Base-by-base conservation (phyloP, 192 early-diverging fungal species). In the Backusella australiensis region DNA sequence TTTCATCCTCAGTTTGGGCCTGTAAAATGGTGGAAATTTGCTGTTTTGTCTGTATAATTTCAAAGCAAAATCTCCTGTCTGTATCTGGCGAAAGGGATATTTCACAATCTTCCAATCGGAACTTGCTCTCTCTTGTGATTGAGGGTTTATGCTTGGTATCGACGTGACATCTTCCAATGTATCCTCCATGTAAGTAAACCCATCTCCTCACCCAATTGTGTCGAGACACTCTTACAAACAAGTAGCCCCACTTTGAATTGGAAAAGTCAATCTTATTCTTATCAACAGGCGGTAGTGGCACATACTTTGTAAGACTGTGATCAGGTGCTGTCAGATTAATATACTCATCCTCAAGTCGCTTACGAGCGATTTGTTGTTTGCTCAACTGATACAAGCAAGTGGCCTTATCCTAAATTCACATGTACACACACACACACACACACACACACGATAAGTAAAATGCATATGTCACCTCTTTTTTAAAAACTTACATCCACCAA, bases 61-160 rank as follows among this genome's bases (percentile, higher is more conserved):
- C 91, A 76, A 94, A 94, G 65, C 89, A 91, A 77, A 89, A 94
- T 38, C 92, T 80, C 15, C 93, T 85, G 36, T 94, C 93, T 69
- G 87, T 82, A n/a, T 86, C 85, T 2, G 52, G 23, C 3, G 39
- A 49, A 29, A 15, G 14, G 15, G n/a, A 32, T 49, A 71, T 17
- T 9, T 71, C 44, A 17, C 44, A 42, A 5, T 71, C 70, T 6
- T 23, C n/a, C 29, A 71, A 71, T 26, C 15, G 35, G 29, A 46
- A 1, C 1, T 29, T 36, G 15, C 26, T 34, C 9, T 71, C 70
- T 9, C 35, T 26, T 11, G 29, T 49, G 9, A 71, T 49, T 1
- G 44, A 46, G 8, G 14, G 23, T 19, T 49, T 44, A 15, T 71
- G 68, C 2, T 39, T 69, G 14, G 19, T 14, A 34, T 39, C 70